Evolutionary conservation across 108 stramenopile species (phyloP).

Genomic region (Cyclostephanos tholiformis): DNA sequence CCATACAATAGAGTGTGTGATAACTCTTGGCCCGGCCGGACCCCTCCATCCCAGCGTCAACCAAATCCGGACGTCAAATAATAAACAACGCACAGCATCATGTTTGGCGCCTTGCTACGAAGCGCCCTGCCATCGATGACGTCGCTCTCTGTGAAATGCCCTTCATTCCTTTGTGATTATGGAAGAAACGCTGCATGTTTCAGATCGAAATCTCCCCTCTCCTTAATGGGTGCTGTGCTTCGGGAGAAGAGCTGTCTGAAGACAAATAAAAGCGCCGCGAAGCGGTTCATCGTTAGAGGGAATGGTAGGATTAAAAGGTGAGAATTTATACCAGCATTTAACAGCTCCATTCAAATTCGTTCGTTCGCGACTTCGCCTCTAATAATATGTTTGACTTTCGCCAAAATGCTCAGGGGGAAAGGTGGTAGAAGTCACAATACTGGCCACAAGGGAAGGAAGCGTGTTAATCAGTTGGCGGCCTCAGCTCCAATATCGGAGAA

Average conservation of each 20-base stretch:
- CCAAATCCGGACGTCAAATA: background rate
- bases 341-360: constrained; percentile 8
- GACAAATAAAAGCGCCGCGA: constrained; percentile 75
- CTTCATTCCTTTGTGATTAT: constrained; percentile 1
- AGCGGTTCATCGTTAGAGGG: constrained; percentile 73
- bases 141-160: background rate
- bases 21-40: no score
- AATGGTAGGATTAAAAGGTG: constrained; percentile 78
- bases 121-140: constrained; percentile 9
- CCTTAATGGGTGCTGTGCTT: constrained; percentile 18
- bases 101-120: constrained; percentile 34
- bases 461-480: constrained; percentile 62
- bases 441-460: constrained; percentile 69
- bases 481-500: constrained; percentile 65
- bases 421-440: constrained; percentile 78
- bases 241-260: constrained; percentile 60
- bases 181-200: background rate
- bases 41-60: background rate
- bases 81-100: constrained; percentile 4
- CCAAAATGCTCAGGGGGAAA: constrained; percentile 35
- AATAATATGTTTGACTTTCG: background rate
- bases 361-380: no score
- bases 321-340: constrained; percentile 5
- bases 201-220: background rate
- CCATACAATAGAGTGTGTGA: no score